Evolutionary conservation across 345 rosid species (phyloP).

Genomic region (Gossypium herbaceum): DNA sequence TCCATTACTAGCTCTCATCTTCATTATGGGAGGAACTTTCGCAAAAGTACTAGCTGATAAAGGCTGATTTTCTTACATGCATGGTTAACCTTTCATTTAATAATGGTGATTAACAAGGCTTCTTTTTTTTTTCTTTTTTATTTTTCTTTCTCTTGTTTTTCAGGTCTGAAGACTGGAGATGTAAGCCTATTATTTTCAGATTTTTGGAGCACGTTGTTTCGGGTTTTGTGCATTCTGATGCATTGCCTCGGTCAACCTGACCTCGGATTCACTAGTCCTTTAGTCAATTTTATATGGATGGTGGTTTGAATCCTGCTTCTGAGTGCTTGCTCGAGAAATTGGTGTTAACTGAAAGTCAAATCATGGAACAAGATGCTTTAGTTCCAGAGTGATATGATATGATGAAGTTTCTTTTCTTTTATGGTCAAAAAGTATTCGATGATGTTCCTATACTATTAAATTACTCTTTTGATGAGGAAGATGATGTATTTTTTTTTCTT

Average conservation of each 20-base stretch:
- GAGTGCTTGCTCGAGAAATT: neutral
- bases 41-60: slow-evolving; percentile 12
- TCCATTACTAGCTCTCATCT: slow-evolving; percentile 9
- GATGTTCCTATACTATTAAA: slow-evolving; percentile 2
- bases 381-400: slow-evolving; percentile 6
- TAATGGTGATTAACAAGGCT: slow-evolving; percentile 9
- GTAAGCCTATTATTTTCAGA: slow-evolving; percentile 6
- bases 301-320: neutral
- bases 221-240: slow-evolving; percentile 11
- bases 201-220: neutral
- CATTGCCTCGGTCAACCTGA: neutral
- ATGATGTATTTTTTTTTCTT: slow-evolving; percentile 12
- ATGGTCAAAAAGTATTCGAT: neutral
- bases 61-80: slow-evolving; percentile 12
- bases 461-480: slow-evolving; percentile 10
- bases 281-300: neutral
- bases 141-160: neutral
- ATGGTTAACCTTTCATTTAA: slow-evolving; percentile 1
- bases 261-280: slow-evolving; percentile 3
- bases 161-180: slow-evolving; percentile 9
- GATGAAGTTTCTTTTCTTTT: slow-evolving; percentile 2
- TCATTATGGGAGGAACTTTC: slow-evolving; percentile 13
- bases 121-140: neutral
- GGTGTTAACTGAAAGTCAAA: neutral
- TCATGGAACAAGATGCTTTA: neutral